Evolutionary conservation across 805 yeast genomes (phyloP), one percentile per base, ranked within the genome.

Genomic region (Wickerhamomyces rabaulensis): DNA sequence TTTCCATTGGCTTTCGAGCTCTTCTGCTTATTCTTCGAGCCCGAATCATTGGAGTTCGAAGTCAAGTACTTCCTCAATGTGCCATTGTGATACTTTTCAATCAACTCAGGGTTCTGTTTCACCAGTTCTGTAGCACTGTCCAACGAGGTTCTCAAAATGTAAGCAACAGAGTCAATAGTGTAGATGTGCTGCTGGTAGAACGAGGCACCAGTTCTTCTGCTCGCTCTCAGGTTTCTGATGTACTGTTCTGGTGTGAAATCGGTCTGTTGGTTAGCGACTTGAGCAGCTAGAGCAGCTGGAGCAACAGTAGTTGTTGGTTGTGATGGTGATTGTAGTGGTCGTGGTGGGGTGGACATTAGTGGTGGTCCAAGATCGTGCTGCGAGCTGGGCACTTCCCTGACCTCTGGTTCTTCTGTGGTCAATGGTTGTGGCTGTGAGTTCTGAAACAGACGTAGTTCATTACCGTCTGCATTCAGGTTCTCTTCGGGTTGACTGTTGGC

Each of bases 61-160:
- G 38, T 39, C 37, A 52, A 44, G 43, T 45, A 50, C 16, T 36
- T 53, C 44, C 40, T 44, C 26, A 56, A 50, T 39, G 51, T 55
- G 38, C 55, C 60, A 51, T 50, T 53, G 55, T 50, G 68, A 52
- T 51, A 64, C 60, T 50, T 60, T 20, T 51, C 61, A 45, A 52
- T 55, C 44, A 54, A 50, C n/a, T 48, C 51, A 9, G 56, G 58
- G 10, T 53, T 55, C 5, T 43, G 39, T n/a, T 49, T 48, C 20
- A 59, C 62, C 22, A 57, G 25, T 9, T 48, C 53, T 7, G 56
- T 45, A 0, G 63, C 63, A 8, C 51, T 46, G 20, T 51, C 57
- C 1, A 38, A 23, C 9, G 55, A 42, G 4, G 58, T 50, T 19
- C 43, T 50, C 12, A 59, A 44, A 16, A 44, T 40, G 35, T 56